Evolutionary conservation across 805 yeast species (phyloP), one percentile per base, ranked within the genome.

Genomic region (Wickerhamomyces alni): DNA sequence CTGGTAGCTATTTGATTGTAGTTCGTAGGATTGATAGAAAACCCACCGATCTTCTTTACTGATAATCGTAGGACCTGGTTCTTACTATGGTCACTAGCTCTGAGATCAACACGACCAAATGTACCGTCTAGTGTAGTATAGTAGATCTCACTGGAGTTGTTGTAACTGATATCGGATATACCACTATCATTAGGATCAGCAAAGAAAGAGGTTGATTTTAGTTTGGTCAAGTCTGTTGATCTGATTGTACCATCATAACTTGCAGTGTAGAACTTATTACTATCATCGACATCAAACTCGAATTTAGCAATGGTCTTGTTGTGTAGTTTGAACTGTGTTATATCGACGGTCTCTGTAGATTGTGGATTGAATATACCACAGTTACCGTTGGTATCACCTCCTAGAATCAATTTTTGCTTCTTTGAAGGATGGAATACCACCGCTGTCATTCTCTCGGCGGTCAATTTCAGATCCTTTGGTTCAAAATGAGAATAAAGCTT

Each of bases 21-120:
- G 26, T 70, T 66, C 15, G 65, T 58, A 1, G 98, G 98, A 51
- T 87, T 87, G 15, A 87, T 73, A 1, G 82, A 56, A 59, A 93
- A 87, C 1, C 94, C 87, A 0, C 98, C 98, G 40, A 93, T 89
- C 57, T 93, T 93, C 56, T 91, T 89, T 53, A 86, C 94, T 41
- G 89, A 87, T 13, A 89, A 59, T 46, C 94, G 68, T 33, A 50
- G 38, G 3, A 50, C 42, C 11, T 55, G 47, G 16, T 49, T 44
- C 25, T 51, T 50, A 3, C 61, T 47, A 42, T 65, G 66, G 36
- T 69, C 68, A 25, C 52, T 51, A 15, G 67, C 60, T 46, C 99
- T 67, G 11, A 78, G 39, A 57, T 91, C 98, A 44, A 81, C 70
- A n/a, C 67, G 70, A 17, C 85, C 78, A 57, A 91, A 82, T 42